Conservation (phyloP, 169 alveolate genomes). For the Eimeria tenella region DNA sequence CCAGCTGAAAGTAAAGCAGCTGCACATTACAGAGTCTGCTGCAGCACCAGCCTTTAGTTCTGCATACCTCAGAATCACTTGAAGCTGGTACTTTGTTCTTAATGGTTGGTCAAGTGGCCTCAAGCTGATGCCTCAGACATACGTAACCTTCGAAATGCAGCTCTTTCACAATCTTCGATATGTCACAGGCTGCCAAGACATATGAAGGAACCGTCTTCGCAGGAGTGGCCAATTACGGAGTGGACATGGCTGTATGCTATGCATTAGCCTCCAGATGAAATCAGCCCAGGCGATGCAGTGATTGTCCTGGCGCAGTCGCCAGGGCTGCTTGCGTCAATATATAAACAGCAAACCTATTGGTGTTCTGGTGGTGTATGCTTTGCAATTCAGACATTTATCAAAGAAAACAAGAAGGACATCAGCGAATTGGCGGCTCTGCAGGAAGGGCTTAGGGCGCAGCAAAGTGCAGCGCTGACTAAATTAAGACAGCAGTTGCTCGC, state of each 20-base stretch:
- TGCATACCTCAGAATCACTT: background rate
- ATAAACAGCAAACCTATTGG: no score
- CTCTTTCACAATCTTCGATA: background rate
- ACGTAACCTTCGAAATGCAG: background rate
- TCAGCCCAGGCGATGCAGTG: no score
- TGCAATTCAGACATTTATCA: slow-evolving; percentile 1
- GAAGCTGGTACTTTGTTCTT: background rate
- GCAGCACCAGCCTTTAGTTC: background rate
- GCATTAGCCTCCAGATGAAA: no score
- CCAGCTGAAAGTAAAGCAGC: slow-evolving; percentile 36
- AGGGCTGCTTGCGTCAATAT: no score
- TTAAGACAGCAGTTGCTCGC: slow-evolving; percentile 34
- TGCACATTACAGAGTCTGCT: background rate
- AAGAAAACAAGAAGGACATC: slow-evolving; percentile 11
- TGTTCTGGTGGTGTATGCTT: background rate
- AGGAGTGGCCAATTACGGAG: slow-evolving; percentile 50
- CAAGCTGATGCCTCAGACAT: background rate
- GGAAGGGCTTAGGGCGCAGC: slow-evolving; percentile 22
- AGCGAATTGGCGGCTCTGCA: slow-evolving; percentile 10
- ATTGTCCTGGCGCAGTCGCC: no score
- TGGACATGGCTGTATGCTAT: slow-evolving; percentile 31
- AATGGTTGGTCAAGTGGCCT: background rate
- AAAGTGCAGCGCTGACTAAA: slow-evolving; percentile 16
- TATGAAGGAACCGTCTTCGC: slow-evolving; percentile 30
- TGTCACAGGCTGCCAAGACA: slow-evolving; percentile 36